Conservation (phyloP, 202 grass and related monocot genomes). For the Carex arenaria region DNA sequence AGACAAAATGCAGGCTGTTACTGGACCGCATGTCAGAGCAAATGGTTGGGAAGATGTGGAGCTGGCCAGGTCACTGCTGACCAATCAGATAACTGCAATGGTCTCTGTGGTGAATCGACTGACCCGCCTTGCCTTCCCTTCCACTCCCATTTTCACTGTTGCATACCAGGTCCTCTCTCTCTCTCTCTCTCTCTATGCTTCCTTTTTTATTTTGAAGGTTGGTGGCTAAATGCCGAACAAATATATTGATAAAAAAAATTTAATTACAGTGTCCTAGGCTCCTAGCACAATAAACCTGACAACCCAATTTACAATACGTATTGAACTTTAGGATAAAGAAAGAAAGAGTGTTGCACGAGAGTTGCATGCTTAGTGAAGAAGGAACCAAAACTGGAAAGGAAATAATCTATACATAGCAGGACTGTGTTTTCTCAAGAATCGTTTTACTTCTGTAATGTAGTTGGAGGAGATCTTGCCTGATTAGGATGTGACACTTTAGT, state of each 20-base stretch:
- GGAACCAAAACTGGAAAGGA: background rate
- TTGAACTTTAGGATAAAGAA: too few species aligned
- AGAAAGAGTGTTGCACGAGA: background rate
- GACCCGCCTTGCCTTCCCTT: conserved; percentile 70
- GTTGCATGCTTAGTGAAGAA: background rate
- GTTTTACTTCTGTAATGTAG: background rate
- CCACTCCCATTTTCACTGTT: conserved; percentile 67
- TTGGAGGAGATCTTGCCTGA: background rate
- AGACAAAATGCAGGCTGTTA: conserved; percentile 54
- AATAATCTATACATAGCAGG: background rate
- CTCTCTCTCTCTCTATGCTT: background rate
- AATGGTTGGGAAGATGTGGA: conserved; percentile 60
- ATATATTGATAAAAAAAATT: too few species aligned
- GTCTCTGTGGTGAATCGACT: conserved; percentile 43
- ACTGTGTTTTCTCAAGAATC: background rate
- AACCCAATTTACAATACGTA: too few species aligned
- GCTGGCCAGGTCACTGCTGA: conserved; percentile 40
- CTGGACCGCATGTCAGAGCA: conserved; percentile 69
- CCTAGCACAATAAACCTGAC: too few species aligned
- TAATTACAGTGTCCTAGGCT: too few species aligned
- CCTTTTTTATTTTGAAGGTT: background rate
- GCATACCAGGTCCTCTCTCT: conserved; percentile 53
- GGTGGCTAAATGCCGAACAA: too few species aligned
- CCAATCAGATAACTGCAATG: conserved; percentile 56
- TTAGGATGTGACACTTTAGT: background rate